Evolutionary conservation across 2,329 filamentous ascomycete genomes (phyloP), one percentile per base, ranked within the genome.

Genomic region (Colletotrichum karsti): DNA sequence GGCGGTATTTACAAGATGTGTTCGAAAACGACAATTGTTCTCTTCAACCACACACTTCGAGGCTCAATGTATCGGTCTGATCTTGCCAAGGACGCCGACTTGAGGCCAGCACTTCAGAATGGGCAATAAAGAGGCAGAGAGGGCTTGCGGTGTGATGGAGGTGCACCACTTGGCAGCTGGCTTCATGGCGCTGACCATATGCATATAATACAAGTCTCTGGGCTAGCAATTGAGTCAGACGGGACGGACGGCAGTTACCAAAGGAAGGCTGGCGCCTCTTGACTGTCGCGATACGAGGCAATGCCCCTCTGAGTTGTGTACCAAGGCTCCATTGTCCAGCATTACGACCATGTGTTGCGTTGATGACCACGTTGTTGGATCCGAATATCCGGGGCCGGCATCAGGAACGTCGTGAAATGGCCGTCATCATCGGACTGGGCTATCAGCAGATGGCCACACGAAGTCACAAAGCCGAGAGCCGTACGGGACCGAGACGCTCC

Each of bases 1-100:
- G 39, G 59, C 60, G 39, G 37, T 67, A 67, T 67, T 67, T 67
- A 64, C 64, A 63, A 50, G 44, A 64, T 35, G 58, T 46, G 26
- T 30, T 35, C 15, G 35, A 51, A 15, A 9, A 22, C 28, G 44
- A 62, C 26, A 15, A 35, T 18, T n/a, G 44, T 15, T 56, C 18
- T 56, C 10, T 39, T 48, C 22, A 41, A n/a, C n/a, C 39, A 26
- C 26, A 39, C 44, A 20, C 50, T 39, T 20, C 30, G 24, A 42
- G 28, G 18, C 33, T 48, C 9, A n/a, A 39, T 53, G 18, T 44
- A n/a, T 20, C 48, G n/a, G 20, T 46, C 35, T 9, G 41, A 13
- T 33, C n/a, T 35, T 57, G 64, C 60, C 60, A 67, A 67, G 53
- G 6, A n/a, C 30, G 39, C 62, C 46, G 30, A 48, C 24, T 41